Conservation (phyloP, 305 asterid genomes). For the Nicotiana rustica region DNA sequence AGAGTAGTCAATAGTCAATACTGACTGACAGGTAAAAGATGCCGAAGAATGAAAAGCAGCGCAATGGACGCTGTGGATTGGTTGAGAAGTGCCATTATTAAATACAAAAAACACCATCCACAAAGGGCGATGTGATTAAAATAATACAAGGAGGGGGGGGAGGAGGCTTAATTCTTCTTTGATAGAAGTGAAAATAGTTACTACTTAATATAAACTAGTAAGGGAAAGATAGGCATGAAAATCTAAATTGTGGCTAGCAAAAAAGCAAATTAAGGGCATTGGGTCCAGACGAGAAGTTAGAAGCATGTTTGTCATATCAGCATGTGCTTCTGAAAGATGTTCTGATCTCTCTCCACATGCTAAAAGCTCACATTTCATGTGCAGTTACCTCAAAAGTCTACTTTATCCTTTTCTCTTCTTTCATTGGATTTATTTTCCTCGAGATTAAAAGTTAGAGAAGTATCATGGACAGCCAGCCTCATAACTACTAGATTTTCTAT, state of each 20-base stretch:
- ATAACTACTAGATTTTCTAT: not conserved
- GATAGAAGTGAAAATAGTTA: no score
- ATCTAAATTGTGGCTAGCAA: not conserved
- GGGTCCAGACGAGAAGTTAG: constrained; percentile 40
- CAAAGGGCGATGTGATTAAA: not conserved
- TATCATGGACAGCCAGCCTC: not conserved
- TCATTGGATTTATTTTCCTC: constrained; percentile 5
- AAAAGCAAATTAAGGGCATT: not conserved
- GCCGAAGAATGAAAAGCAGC: constrained; percentile 34
- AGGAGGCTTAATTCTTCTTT: no score
- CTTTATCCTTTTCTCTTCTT: not conserved
- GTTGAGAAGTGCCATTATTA: constrained; percentile 7
- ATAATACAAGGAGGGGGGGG: not conserved
- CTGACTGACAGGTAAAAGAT: constrained; percentile 29
- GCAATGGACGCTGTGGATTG: constrained; percentile 13
- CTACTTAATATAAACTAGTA: no score
- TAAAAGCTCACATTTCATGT: constrained; percentile 34
- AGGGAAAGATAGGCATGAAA: not conserved
- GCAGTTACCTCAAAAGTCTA: not conserved
- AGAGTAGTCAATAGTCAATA: not conserved
- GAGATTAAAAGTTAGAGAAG: no score
- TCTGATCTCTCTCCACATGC: constrained; percentile 45
- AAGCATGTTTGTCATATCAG: constrained; percentile 40
- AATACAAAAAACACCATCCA: constrained; percentile 3
- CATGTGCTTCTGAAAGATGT: constrained; percentile 48